Conservation (phyloP, 768 basidiomycete genomes). For the Leccinum subtestaceum region DNA sequence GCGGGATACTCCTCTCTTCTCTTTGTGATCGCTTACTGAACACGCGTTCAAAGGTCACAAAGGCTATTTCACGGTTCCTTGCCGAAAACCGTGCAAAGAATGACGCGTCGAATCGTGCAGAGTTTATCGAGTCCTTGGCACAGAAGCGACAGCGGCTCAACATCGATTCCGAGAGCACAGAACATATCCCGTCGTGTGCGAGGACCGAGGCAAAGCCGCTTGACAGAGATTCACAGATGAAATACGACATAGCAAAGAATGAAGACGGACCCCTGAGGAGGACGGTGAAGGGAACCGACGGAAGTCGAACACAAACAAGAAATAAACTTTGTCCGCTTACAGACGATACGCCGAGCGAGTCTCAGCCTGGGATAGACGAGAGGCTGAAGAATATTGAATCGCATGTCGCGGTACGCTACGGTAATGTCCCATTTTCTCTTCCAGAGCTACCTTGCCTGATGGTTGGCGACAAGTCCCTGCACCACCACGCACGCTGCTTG, state of each 20-base stretch:
- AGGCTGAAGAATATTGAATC: constrained; percentile 65
- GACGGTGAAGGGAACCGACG: constrained; percentile 42
- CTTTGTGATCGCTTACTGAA: constrained; percentile 1
- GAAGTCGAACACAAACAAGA: constrained; percentile 10
- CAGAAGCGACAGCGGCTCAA: constrained; percentile 50
- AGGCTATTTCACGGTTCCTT: constrained; percentile 68
- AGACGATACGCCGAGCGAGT: constrained; percentile 38
- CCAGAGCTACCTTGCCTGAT: constrained; percentile 2
- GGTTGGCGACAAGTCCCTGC: constrained; percentile 54
- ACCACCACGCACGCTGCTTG: constrained; percentile 59
- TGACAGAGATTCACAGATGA: constrained; percentile 76
- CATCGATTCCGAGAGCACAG: constrained; percentile 34
- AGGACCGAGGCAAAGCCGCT: constrained; percentile 68
- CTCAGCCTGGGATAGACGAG: constrained; percentile 60
- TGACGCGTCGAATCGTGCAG: constrained; percentile 71
- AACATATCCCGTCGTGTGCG: constrained; percentile 56
- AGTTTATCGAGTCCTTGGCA: constrained; percentile 62
- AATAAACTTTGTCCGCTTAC: constrained; percentile 15
- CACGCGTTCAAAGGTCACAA: constrained; percentile 50
- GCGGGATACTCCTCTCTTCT: constrained; percentile 22
- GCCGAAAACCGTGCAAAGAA: constrained; percentile 69
- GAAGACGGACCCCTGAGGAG: constrained; percentile 71
- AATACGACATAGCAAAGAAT: constrained; percentile 86
- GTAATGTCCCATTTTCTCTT: constrained; percentile 37
- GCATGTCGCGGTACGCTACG: constrained; percentile 73